Evolutionary conservation across 495 filamentous ascomycete genomes (phyloP), one percentile per base, ranked within the genome.

Genomic region (Oleoguttula mirabilis): DNA sequence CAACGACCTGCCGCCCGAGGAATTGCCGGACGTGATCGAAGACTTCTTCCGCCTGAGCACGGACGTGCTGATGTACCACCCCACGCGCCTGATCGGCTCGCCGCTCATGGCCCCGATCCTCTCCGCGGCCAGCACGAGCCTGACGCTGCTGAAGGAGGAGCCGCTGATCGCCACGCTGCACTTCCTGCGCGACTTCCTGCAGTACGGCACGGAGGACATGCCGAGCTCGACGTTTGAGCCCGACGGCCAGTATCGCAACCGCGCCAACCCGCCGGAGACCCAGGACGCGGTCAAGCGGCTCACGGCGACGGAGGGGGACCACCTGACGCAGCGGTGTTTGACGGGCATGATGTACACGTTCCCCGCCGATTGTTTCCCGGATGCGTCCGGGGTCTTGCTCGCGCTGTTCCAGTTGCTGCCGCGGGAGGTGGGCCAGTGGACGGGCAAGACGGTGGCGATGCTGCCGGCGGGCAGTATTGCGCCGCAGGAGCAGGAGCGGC

Each of bases 271-370:
- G 1, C 35, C 55, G 15, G 48, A 48, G 11, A 36, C 65, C 33
- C 62, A 48, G 45, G 63, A 68, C 21, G 72, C 77, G 15, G 81
- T 99, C 38, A 82, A 79, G 59, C 62, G 72, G 32, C 72, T 95
- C 25, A 57, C 93, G 35, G 37, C 70, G 1, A 65, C 69, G 0
- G 76, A 88, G 36, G 90, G 92, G 36, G 80, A 87, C 58, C 59
- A 73, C 19, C 68, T 99, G 24, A 72, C 84, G 16, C 86, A 93
- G 58, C 82, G 84, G 31, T 75, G 92, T 28, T 64, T 96, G 56
- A 87, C 86, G 3, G 90, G 90, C 48, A 88, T 99, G 87, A 95
- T 99, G 88, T 95, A 94, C 58, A 85, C 77, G 0, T 99, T 96
- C 68, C 90, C 90, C 0, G 73, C 77, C 32, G 92, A 94, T 57